These are phyloP conservation scores for Epichloe scottii DNA, from an alignment of 2,329 filamentous ascomycete genomes.

Conservation along the genomic window DNA sequence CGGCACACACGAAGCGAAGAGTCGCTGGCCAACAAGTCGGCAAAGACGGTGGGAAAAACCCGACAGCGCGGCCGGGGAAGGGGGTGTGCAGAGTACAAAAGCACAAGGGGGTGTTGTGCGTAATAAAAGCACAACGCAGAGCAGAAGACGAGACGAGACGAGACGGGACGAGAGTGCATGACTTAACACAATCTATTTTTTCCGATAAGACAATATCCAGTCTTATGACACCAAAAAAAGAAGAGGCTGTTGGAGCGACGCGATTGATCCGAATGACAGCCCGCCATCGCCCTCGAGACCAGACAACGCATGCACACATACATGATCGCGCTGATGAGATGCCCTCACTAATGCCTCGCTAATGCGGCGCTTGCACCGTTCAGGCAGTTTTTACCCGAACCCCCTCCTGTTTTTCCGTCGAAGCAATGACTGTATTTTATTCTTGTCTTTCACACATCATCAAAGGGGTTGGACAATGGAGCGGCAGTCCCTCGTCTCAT, in stretches of 20 bases:
- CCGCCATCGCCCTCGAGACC: neutral
- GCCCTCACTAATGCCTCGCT: neutral
- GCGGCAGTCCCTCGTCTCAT: neutral
- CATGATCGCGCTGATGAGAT: neutral
- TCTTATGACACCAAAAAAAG: neutral
- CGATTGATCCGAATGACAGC: neutral
- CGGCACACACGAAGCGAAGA: too few relatives aligned
- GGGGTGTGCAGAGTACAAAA: neutral
- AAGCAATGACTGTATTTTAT: too few relatives aligned
- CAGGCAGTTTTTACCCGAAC: neutral
- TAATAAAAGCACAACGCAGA: neutral
- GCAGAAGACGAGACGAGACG: too few relatives aligned
- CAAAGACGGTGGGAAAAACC: too few relatives aligned
- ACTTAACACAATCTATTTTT: neutral
- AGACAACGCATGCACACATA: neutral
- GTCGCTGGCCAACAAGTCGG: too few relatives aligned
- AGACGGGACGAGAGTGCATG: too few relatives aligned
- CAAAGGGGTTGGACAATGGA: too few relatives aligned
- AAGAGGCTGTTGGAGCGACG: neutral
- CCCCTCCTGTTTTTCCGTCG: too few relatives aligned
- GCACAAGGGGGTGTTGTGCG: neutral
- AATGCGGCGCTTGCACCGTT: neutral
- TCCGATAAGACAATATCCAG: too few relatives aligned
- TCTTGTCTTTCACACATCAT: too few relatives aligned
- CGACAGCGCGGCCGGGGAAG: too few relatives aligned